Evolutionary conservation across 306 rosid genomes (phyloP).

Genomic region (Acmispon strigosus): DNA sequence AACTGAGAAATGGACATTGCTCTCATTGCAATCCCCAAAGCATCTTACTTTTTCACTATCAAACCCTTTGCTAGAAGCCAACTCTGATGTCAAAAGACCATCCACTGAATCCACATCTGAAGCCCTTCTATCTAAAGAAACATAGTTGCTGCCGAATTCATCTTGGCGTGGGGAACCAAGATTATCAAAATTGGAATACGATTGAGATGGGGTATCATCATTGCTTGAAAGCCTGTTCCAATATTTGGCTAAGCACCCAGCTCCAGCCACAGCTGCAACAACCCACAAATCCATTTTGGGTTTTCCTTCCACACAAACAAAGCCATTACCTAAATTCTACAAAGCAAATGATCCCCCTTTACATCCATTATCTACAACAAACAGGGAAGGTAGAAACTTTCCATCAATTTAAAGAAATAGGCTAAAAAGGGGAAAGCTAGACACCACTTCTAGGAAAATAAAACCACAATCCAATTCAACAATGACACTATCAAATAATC

Average conservation of each 20-base stretch:
- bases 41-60: conserved; percentile 19
- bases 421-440: not conserved
- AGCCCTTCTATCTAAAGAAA: conserved; percentile 24
- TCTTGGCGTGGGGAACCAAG: conserved; percentile 15
- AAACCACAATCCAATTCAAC: not conserved
- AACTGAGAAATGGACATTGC: conserved; percentile 34
- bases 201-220: too few relatives aligned
- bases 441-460: not conserved
- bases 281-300: conserved; percentile 76
- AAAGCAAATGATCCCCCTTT: conserved; percentile 12
- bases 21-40: conserved; percentile 3
- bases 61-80: conserved; percentile 29
- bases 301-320: conserved; percentile 21
- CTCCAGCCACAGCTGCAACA: conserved; percentile 74
- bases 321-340: conserved; percentile 31
- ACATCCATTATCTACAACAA: conserved; percentile 20
- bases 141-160: too few relatives aligned
- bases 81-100: conserved; percentile 22
- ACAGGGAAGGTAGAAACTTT: not conserved
- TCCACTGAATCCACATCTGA: conserved; percentile 24
- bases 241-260: conserved; percentile 67
- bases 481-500: too few relatives aligned
- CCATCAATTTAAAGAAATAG: too few relatives aligned
- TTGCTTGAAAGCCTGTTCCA: conserved; percentile 40
- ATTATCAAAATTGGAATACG: too few relatives aligned